A percentile compares a stretch with the other conserved stretches of the same genome.
phyloP scores from a whole-genome alignment of 2,329 filamentous ascomycete species.

The Alternaria angustiovoidea region DNA sequence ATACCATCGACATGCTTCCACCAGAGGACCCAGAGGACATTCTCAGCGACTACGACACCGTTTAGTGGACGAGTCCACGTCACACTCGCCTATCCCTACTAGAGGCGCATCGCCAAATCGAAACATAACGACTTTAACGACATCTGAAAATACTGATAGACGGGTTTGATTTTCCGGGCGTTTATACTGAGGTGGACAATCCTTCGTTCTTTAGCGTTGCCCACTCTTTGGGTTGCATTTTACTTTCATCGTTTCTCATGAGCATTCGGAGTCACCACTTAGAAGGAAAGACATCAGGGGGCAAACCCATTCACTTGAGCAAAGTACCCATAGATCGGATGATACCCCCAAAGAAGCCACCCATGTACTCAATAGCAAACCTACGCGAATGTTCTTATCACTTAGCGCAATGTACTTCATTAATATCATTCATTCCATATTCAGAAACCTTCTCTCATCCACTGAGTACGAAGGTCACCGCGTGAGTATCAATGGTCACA shows the following conservation, averaged over 20 bases:
- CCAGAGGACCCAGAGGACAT: constrained; percentile 53
- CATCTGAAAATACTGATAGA: neutral
- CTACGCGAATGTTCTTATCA: neutral
- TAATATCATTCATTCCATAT: neutral
- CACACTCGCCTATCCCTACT: neutral
- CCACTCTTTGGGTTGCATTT: neutral
- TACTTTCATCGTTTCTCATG: neutral
- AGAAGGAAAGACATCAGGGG: neutral
- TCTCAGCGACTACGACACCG: constrained; percentile 44
- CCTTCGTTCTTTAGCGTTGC: neutral
- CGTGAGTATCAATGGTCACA: constrained; percentile 1
- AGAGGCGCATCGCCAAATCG: neutral
- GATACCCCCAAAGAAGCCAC: constrained; percentile 17
- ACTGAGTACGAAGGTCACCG: neutral
- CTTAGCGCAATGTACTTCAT: constrained; percentile 1
- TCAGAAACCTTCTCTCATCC: neutral
- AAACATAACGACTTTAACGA: constrained; percentile 11
- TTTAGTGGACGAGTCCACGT: constrained; percentile 17
- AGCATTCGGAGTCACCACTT: neutral
- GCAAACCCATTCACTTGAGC: constrained; percentile 6
- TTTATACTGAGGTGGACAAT: neutral
- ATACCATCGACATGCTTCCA: constrained; percentile 56
- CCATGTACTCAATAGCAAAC: neutral
- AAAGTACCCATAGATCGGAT: constrained; percentile 21
- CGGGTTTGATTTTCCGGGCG: neutral